A percentile compares a stretch with the other conserved stretches of the same genome.
Conservation (phyloP, 805 yeast genomes). For the Cyberlindnera xishuangbannaensis region DNA sequence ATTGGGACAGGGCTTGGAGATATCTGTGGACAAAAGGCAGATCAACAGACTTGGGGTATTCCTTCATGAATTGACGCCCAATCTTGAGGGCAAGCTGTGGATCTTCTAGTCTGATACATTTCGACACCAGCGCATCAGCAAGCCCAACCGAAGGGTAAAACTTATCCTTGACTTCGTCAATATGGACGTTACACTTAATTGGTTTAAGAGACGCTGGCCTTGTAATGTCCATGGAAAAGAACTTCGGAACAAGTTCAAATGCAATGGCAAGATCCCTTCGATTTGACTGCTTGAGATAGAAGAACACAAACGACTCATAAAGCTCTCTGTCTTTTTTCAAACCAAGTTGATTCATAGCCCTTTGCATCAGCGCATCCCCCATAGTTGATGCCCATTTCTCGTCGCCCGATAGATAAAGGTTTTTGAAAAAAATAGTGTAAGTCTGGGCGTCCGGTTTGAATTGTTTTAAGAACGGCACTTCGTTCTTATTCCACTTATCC, state of each 20-base stretch:
- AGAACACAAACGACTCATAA: slow-evolving; percentile 16
- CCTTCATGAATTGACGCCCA: slow-evolving; percentile 9
- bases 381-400: slow-evolving; percentile 4
- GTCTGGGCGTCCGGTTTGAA: slow-evolving; percentile 31
- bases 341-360: slow-evolving; percentile 10
- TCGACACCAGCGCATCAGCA: slow-evolving; percentile 18
- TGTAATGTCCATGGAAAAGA: slow-evolving; percentile 14
- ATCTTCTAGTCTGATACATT: slow-evolving; percentile 16
- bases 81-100: slow-evolving; percentile 9
- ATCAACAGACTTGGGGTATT: slow-evolving; percentile 15
- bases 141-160: slow-evolving; percentile 17
- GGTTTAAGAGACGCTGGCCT: slow-evolving; percentile 3
- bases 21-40: slow-evolving; percentile 18
- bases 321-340: slow-evolving; percentile 14
- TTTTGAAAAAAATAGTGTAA: slow-evolving; percentile 23
- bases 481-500: slow-evolving; percentile 24
- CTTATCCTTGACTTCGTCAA: slow-evolving; percentile 9
- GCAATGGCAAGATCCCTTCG: slow-evolving; percentile 16
- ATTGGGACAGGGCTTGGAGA: slow-evolving; percentile 2
- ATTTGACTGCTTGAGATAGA: slow-evolving; percentile 13
- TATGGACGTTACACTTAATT: slow-evolving; percentile 1
- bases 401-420: slow-evolving; percentile 13
- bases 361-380: slow-evolving; percentile 1
- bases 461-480: slow-evolving; percentile 15
- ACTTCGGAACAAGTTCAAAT: slow-evolving; percentile 13